phyloP scores from a whole-genome alignment of 805 yeast genomes.

The Candida montana region DNA sequence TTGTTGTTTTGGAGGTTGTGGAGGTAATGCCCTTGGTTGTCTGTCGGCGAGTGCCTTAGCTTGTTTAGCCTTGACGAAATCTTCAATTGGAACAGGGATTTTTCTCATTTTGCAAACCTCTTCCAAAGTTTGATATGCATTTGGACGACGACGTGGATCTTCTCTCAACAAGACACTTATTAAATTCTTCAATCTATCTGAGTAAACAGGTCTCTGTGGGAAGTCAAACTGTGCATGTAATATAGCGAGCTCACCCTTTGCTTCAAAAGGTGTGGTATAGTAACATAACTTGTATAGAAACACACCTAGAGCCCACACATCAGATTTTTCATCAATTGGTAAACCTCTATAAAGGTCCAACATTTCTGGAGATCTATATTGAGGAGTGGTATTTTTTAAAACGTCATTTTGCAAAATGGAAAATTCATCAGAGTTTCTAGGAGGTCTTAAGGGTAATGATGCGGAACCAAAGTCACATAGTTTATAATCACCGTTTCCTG shows the following conservation, averaged over 20 bases:
- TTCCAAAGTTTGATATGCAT: slow-evolving; percentile 62
- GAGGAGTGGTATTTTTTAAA: slow-evolving; percentile 78
- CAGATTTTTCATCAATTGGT: slow-evolving; percentile 78
- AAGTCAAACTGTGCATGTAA: slow-evolving; percentile 48
- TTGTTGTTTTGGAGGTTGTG: slow-evolving; percentile 1
- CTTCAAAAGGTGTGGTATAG: slow-evolving; percentile 79
- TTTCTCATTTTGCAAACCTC: slow-evolving; percentile 62
- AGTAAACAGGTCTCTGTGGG: slow-evolving; percentile 52
- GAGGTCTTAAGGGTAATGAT: slow-evolving; percentile 57
- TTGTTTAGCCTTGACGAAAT: slow-evolving; percentile 31
- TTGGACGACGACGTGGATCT: slow-evolving; percentile 70
- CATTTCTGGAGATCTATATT: slow-evolving; percentile 83
- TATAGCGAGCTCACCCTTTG: slow-evolving; percentile 58
- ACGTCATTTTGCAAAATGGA: slow-evolving; percentile 60
- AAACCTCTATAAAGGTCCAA: slow-evolving; percentile 61
- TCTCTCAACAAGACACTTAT: slow-evolving; percentile 56
- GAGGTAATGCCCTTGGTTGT: background rate
- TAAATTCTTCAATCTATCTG: slow-evolving; percentile 56
- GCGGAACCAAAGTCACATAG: slow-evolving; percentile 83
- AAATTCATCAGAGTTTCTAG: slow-evolving; percentile 56
- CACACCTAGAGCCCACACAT: slow-evolving; percentile 82
- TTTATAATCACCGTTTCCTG: slow-evolving; percentile 53
- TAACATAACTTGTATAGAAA: slow-evolving; percentile 73
- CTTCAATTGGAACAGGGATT: slow-evolving; percentile 35
- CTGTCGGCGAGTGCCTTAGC: slow-evolving; percentile 3